phyloP scores from a whole-genome alignment of 331 rosid species.

The Prunus yedoensis region DNA sequence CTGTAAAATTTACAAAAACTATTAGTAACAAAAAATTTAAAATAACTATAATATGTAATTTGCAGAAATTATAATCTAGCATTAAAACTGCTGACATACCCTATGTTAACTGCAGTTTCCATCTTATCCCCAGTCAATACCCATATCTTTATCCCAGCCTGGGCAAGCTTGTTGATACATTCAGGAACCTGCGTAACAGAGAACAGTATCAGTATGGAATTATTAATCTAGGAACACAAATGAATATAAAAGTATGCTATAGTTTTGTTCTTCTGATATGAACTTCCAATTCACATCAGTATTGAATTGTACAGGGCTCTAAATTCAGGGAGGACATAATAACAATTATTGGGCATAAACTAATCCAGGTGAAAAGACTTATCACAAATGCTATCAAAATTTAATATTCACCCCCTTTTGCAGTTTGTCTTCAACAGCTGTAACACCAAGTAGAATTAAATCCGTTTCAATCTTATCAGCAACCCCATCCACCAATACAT shows the following conservation, averaged over 20 bases:
- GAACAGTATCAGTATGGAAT: conserved; percentile 16
- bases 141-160: conserved; percentile 85
- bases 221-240: conserved; percentile 4
- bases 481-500: conserved; percentile 49
- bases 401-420: conserved; percentile 68
- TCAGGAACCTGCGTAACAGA: conserved; percentile 70
- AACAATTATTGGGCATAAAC: not conserved
- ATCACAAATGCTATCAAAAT: not conserved
- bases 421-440: conserved; percentile 87
- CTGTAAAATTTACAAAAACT: conserved; percentile 32
- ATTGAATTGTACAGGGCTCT: not conserved
- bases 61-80: conserved; percentile 13
- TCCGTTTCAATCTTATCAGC: conserved; percentile 71
- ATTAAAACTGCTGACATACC: conserved; percentile 43
- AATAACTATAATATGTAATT: not conserved
- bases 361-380: not conserved
- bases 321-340: not conserved
- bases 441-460: conserved; percentile 78
- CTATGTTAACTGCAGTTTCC: conserved; percentile 90
- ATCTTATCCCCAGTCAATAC: conserved; percentile 92
- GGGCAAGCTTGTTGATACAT: conserved; percentile 64
- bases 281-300: conserved; percentile 14
- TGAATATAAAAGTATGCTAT: not conserved
- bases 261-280: not conserved
- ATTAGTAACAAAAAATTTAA: not conserved